Percentiles rank a stretch among this genome's conserved stretches.
phyloP scores from a whole-genome alignment of 208 protist species.

The Histomonas meleagridis region DNA sequence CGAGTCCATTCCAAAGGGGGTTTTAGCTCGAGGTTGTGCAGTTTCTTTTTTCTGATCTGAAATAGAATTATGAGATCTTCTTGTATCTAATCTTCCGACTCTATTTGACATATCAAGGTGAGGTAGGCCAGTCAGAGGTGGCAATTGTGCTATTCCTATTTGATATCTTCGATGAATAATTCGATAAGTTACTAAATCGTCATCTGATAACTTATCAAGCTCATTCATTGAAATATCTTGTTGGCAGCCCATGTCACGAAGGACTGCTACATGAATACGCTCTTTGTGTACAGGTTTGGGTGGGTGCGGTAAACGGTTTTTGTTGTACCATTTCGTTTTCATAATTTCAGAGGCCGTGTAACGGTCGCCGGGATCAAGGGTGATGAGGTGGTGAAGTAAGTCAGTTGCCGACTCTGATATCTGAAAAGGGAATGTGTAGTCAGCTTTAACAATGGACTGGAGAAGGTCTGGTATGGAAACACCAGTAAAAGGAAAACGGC shows the following conservation, averaged over 20 bases:
- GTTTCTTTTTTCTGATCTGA: too few relatives aligned
- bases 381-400: neutral
- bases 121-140: neutral
- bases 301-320: neutral
- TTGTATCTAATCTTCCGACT: too few relatives aligned
- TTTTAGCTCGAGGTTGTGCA: too few relatives aligned
- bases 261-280: neutral
- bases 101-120: neutral
- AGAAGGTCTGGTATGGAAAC: neutral
- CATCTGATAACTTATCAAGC: neutral
- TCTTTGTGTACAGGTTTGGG: neutral
- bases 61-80: too few relatives aligned
- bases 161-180: neutral
- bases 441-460: neutral
- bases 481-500: slow-evolving; percentile 4
- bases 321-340: neutral
- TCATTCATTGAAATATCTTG: neutral
- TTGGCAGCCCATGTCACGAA: neutral
- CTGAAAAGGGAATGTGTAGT: neutral
- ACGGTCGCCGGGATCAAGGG: neutral
- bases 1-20: neutral
- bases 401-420: neutral
- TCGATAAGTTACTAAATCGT: neutral
- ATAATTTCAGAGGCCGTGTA: neutral
- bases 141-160: neutral